A percentile compares a stretch with the other conserved stretches of the same genome.
These are phyloP conservation scores for Penicillium mononematosum DNA, from an alignment of 495 filamentous ascomycete genomes.

Conservation along the genomic window DNA sequence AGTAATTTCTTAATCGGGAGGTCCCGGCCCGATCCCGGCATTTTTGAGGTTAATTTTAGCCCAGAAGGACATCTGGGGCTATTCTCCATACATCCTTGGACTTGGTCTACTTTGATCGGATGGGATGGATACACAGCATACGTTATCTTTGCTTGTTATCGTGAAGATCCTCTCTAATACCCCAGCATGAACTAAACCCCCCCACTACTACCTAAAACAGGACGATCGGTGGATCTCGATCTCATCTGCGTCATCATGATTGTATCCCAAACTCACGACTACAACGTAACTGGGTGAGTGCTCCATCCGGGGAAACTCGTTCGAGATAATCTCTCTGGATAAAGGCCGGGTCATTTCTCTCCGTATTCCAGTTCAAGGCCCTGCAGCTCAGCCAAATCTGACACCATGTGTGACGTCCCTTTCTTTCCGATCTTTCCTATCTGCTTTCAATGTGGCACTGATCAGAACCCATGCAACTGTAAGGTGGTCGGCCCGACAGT, in stretches of 20 bases:
- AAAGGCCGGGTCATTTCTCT: background rate
- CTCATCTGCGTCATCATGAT: slow-evolving; percentile 32
- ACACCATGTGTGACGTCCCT: slow-evolving; percentile 39
- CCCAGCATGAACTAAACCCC: background rate
- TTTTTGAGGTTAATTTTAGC: background rate
- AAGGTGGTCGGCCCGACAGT: slow-evolving; percentile 62
- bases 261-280: slow-evolving; percentile 7
- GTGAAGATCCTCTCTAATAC: background rate
- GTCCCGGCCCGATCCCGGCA: background rate
- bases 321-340: background rate
- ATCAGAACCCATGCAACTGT: slow-evolving; percentile 62
- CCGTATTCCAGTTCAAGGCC: background rate
- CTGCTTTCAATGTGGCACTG: slow-evolving; percentile 56
- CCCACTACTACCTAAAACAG: slow-evolving; percentile 3
- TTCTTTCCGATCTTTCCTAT: slow-evolving; percentile 48
- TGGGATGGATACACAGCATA: background rate
- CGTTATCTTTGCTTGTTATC: background rate
- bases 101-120: background rate
- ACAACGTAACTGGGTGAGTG: background rate
- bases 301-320: slow-evolving; percentile 11
- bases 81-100: background rate
- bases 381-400: background rate
- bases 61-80: background rate
- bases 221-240: slow-evolving; percentile 19
- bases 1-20: slow-evolving; percentile 4